phyloP scores from a whole-genome alignment of 2,329 filamentous ascomycete genomes.

The Cladophialophora immunda region DNA sequence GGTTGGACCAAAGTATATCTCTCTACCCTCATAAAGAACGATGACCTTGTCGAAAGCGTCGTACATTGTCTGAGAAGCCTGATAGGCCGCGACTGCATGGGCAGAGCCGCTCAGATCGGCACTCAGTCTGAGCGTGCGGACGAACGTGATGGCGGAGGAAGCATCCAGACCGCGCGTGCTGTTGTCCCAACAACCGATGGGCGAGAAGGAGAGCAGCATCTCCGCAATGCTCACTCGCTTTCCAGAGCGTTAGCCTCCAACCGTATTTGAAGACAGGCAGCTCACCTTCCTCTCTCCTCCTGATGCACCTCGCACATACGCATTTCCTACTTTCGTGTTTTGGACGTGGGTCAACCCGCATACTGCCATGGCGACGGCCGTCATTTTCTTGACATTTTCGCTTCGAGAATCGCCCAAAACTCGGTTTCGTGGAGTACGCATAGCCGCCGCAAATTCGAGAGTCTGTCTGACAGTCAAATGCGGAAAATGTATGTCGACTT shows the following conservation, averaged over 20 bases:
- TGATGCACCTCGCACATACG: slow-evolving; percentile 68
- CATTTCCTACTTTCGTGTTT: slow-evolving; percentile 60
- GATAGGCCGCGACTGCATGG: slow-evolving; percentile 65
- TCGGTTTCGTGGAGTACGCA: slow-evolving; percentile 57
- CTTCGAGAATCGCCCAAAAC: slow-evolving; percentile 51
- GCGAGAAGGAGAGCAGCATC: slow-evolving; percentile 52
- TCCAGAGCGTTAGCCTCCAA: not conserved
- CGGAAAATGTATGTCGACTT: slow-evolving; percentile 83
- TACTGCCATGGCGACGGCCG: slow-evolving; percentile 56
- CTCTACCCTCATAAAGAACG: slow-evolving; percentile 70
- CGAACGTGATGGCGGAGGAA: slow-evolving; percentile 65
- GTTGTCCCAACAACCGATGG: slow-evolving; percentile 54
- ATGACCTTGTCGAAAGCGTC: slow-evolving; percentile 75
- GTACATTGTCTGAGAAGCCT: slow-evolving; percentile 59
- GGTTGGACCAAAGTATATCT: slow-evolving; percentile 71
- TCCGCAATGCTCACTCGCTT: slow-evolving; percentile 71
- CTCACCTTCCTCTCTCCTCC: slow-evolving; percentile 60
- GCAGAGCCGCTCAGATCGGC: slow-evolving; percentile 59
- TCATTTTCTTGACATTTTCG: slow-evolving; percentile 50
- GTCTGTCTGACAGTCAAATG: slow-evolving; percentile 72
- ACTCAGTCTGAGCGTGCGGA: slow-evolving; percentile 59
- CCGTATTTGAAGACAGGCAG: not conserved
- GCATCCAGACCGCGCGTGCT: slow-evolving; percentile 61
- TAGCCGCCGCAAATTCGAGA: slow-evolving; percentile 63
- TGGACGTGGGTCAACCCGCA: slow-evolving; percentile 61